phyloP scores from a whole-genome alignment of 2,329 filamentous ascomycete species.

The Arthrobotrys conoides region DNA sequence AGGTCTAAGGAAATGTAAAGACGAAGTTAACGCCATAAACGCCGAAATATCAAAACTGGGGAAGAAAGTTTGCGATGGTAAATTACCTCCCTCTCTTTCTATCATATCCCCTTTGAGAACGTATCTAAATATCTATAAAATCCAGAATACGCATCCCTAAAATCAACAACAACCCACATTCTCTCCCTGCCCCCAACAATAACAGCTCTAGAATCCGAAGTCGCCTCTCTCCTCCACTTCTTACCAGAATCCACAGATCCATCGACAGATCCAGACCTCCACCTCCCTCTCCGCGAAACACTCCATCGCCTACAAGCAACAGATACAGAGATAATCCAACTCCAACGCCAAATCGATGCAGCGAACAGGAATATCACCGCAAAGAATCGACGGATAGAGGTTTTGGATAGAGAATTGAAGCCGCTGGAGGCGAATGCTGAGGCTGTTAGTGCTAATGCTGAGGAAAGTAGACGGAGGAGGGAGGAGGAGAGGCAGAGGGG shows the following conservation, averaged over 20 bases:
- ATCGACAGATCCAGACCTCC: constrained; percentile 68
- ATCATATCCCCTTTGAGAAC: not conserved
- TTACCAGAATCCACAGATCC: constrained; percentile 66
- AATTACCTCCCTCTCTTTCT: not conserved
- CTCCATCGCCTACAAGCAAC: constrained; percentile 71
- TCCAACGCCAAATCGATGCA: constrained; percentile 76
- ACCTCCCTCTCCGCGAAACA: constrained; percentile 74
- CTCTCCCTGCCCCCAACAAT: constrained; percentile 70
- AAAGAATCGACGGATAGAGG: constrained; percentile 77
- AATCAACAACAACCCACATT: constrained; percentile 68
- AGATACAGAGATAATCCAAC: constrained; percentile 71
- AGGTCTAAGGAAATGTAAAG: constrained; percentile 75
- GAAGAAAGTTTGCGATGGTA: constrained; percentile 71
- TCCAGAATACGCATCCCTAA: constrained; percentile 69
- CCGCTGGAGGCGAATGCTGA: constrained; percentile 78
- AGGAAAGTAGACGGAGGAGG: constrained; percentile 78
- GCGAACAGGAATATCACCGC: constrained; percentile 75
- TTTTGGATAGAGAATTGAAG: constrained; percentile 77
- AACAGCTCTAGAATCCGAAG: constrained; percentile 69
- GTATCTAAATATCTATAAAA: constrained; percentile 68
- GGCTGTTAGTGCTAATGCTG: constrained; percentile 77
- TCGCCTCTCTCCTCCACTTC: constrained; percentile 69
- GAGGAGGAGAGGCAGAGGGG: constrained; percentile 77
- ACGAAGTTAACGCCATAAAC: constrained; percentile 58
- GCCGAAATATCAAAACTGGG: constrained; percentile 68